Conservation (phyloP, 768 basidiomycete genomes). For the Naganishia friedmannii region DNA sequence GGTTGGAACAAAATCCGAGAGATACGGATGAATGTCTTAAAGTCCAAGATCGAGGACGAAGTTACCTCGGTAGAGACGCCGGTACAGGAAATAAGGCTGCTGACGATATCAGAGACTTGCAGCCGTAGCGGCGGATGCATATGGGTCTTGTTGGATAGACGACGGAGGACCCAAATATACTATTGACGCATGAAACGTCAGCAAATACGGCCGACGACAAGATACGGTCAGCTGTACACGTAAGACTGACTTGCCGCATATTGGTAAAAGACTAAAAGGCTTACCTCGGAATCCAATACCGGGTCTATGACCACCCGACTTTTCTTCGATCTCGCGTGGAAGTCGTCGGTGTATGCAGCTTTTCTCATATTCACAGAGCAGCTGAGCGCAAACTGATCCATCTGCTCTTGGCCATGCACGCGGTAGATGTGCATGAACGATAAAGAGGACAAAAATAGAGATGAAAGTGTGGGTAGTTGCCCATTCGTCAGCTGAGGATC, state of each 20-base stretch:
- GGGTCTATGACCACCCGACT: background rate
- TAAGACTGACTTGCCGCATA: background rate
- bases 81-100: constrained; percentile 20
- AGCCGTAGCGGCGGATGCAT: constrained; percentile 33
- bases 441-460: background rate
- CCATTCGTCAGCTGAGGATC: background rate
- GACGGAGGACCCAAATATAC: constrained; percentile 25
- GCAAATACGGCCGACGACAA: too few species aligned
- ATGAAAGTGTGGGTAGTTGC: background rate
- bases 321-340: background rate
- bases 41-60: constrained; percentile 14
- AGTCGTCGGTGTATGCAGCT: background rate
- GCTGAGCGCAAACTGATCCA: constrained; percentile 25
- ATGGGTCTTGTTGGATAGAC: constrained; percentile 31
- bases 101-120: constrained; percentile 30
- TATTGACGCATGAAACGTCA: constrained; percentile 1
- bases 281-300: constrained; percentile 22
- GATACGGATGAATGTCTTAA: constrained; percentile 30
- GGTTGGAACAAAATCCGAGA: constrained; percentile 29
- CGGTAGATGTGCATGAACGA: background rate
- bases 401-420: background rate
- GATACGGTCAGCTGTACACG: background rate
- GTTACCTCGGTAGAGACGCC: constrained; percentile 10
- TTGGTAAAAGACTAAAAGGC: background rate
- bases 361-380: background rate